Evolutionary conservation across 805 yeast species (phyloP).

Genomic region (Kodamaea kakaduensis): DNA sequence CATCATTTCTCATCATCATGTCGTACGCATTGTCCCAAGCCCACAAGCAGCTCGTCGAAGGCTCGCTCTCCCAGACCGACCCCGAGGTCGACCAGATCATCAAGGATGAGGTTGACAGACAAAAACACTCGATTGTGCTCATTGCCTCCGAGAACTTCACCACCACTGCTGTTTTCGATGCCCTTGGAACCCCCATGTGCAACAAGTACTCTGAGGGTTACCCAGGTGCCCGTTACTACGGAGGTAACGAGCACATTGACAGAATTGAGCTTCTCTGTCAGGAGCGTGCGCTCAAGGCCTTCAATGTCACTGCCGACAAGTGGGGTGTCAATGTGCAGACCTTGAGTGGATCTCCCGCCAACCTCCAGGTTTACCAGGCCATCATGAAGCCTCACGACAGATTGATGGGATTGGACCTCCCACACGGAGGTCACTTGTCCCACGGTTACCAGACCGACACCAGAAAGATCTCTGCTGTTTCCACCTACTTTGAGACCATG

Average conservation of each 20-base stretch:
- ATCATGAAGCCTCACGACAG: constrained; percentile 86
- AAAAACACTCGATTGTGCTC: constrained; percentile 84
- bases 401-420: constrained; percentile 94
- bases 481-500: constrained; percentile 96
- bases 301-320: constrained; percentile 64
- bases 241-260: constrained; percentile 95
- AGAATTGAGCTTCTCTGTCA: constrained; percentile 87
- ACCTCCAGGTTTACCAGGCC: constrained; percentile 88
- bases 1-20: constrained; percentile 18
- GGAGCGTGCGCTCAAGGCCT: constrained; percentile 84
- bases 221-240: constrained; percentile 97
- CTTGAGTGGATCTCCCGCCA: constrained; percentile 95
- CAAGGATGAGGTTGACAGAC: constrained; percentile 75
- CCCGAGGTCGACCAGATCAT: constrained; percentile 83
- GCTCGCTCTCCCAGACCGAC: constrained; percentile 64
- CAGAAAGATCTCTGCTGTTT: constrained; percentile 85
- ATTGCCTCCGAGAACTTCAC: constrained; percentile 97
- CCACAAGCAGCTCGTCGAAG: constrained; percentile 53
- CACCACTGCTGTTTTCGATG: constrained; percentile 89
- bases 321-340: constrained; percentile 99
- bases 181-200: constrained; percentile 93
- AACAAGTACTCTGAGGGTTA: constrained; percentile 98
- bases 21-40: constrained; percentile 46
- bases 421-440: constrained; percentile 97
- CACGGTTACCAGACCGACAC: constrained; percentile 94